Evolutionary conservation across 106 monocot genomes (phyloP), one percentile per base, ranked within the genome.

Genomic region (Alisma plantagoaquatica): DNA sequence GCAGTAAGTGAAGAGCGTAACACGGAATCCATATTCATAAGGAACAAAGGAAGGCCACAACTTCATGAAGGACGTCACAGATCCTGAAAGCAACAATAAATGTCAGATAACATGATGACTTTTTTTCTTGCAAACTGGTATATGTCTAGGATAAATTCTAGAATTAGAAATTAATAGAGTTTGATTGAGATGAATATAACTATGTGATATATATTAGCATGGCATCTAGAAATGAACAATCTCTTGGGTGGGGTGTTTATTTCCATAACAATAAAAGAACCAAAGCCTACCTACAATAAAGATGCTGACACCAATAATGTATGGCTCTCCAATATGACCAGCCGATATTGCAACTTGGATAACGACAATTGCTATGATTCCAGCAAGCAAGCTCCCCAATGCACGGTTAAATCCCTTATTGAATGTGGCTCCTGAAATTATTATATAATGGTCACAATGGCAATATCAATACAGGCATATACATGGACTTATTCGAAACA

Each of bases 1-100:
- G 31, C 83, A 89, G 56, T 70, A 89, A 10, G 83, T 90, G 71
- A 90, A 77, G 32, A 90, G 71, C 15, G 29, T 73, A 7, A 89
- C 88, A 16, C 88, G 22, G 67, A 83, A 89, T 3, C 83, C 83
- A 20, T 89, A 89, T 63, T 89, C 88, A 12, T 89, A 89, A 0
- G 65, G 79, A 7, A 56, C 57, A 2, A 89, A 52, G 1, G 88
- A 70, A 10, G 88, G 88, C 72, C 70, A 83, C 27, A 76, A 60
- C 76, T 89, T 89, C 79, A 83, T 70, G 53, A 89, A 89, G 8
- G 79, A 76, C 18, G 83, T 74, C 12, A 83, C 14, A 1, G 70
- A 65, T 31, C 88, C 88, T 89, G 64, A 54, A 66, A 56, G 14
- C n/a, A 8, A 7, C 14, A 29, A 0, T 58, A 27, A n/a, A 53